These are phyloP conservation scores for Dioszegia crocea DNA, from an alignment of 768 basidiomycete species.

Conservation along the genomic window DNA sequence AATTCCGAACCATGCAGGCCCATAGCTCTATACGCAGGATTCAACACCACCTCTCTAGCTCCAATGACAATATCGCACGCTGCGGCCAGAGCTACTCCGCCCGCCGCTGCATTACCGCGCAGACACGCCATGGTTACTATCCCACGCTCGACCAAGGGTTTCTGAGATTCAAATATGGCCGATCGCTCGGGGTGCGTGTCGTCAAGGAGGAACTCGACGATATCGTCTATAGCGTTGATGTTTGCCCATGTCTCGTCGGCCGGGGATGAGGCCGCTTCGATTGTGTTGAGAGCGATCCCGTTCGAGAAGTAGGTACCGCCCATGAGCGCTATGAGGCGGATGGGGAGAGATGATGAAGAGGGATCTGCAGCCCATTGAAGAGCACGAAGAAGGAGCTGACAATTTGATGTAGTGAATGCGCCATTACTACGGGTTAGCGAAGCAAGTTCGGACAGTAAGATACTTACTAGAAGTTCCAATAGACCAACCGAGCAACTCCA, in stretches of 20 bases:
- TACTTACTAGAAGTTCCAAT: slow-evolving; percentile 46
- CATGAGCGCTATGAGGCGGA: slow-evolving; percentile 36
- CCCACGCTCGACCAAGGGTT: slow-evolving; percentile 24
- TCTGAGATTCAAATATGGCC: slow-evolving; percentile 7
- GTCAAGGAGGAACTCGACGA: slow-evolving; percentile 42
- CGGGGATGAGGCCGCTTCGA: slow-evolving; percentile 32
- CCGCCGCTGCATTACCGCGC: slow-evolving; percentile 42
- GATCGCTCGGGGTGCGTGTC: slow-evolving; percentile 28
- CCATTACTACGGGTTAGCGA: slow-evolving; percentile 31
- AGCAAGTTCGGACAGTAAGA: background rate
- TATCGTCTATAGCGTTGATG: slow-evolving; percentile 46
- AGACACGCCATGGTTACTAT: slow-evolving; percentile 42
- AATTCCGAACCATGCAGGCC: slow-evolving; percentile 43
- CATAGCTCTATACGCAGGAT: slow-evolving; percentile 40
- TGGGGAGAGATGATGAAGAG: slow-evolving; percentile 13
- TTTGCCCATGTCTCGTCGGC: slow-evolving; percentile 40
- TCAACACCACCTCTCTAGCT: slow-evolving; percentile 29
- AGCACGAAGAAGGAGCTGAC: slow-evolving; percentile 29
- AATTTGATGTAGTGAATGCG: slow-evolving; percentile 41
- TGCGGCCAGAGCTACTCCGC: slow-evolving; percentile 42
- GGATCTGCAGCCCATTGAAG: slow-evolving; percentile 29
- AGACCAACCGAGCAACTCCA: slow-evolving; percentile 26
- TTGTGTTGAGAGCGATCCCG: slow-evolving; percentile 44
- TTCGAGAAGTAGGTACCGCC: slow-evolving; percentile 43
- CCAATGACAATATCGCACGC: slow-evolving; percentile 37